Base-by-base conservation (phyloP, 2,329 filamentous ascomycete genomes). In the Scedosporium dehoogii region DNA sequence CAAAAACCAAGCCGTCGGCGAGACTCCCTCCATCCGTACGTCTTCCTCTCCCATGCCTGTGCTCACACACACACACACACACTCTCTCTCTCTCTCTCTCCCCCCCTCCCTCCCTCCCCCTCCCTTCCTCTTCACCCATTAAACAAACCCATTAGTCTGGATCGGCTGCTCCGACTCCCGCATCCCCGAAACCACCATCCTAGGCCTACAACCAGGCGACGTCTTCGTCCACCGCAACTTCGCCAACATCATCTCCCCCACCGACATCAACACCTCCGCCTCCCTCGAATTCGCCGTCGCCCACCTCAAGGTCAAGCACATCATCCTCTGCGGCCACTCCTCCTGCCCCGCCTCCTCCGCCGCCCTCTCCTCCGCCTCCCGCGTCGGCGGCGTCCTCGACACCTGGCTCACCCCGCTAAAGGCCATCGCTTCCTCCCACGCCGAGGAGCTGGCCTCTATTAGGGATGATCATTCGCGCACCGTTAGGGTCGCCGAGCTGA, bases 201-300 rank as follows among this genome's bases (percentile, higher is more conserved):
- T 92, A 29, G 87, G 88, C 69, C 81, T 91, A 63, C 82, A 90
- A 70, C 90, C 91, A 3, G 91, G 91, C 64, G 90, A 96, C 69
- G 86, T 96, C 67, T 96, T 96, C 73, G 88, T 91, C 60, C 91
- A 96, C 79, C 89, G 91, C 72, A 96, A 96, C 79, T 92, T 96
- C 73, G 91, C 90, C 74, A 96, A 96, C 78, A 85, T 93, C 70
- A 77, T 96, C 66, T 85, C 86, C 63, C 78, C 86, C 21, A 86
- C 85, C 68, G 91, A 96, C 73, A 83, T 93, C 73, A 90, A 85
- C 76, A 86, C 86, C 41, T 81, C 85, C 10, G 84, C 85, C 62
- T 90, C 93, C 56, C 87, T 96, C 71, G 87, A 93, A 71, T 96
- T 88, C 72, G 88, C 90, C 53, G 89, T 96, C 64, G 78, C 76